phyloP scores from a whole-genome alignment of 495 filamentous ascomycete species.

The Talaromyces ruber region DNA sequence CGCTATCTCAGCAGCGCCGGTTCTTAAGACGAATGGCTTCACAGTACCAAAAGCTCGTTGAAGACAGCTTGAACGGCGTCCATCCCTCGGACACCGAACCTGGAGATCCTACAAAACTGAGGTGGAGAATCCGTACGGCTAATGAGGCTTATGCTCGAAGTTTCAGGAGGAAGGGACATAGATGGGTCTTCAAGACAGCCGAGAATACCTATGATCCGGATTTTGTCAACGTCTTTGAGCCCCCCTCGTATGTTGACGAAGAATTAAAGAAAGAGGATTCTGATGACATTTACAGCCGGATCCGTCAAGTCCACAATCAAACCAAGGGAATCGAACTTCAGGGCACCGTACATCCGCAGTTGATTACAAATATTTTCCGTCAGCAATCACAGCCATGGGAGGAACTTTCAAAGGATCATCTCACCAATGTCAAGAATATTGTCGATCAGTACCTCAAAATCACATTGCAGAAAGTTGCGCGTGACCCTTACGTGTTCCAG shows the following conservation, averaged over 20 bases:
- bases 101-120: neutral
- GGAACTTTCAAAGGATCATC: slow-evolving; percentile 15
- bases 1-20: neutral
- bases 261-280: neutral
- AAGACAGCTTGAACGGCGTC: neutral
- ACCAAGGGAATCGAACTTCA: slow-evolving; percentile 28
- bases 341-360: slow-evolving; percentile 25
- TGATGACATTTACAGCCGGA: slow-evolving; percentile 20
- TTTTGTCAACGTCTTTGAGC: neutral
- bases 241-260: neutral
- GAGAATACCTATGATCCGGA: slow-evolving; percentile 14
- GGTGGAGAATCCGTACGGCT: neutral
- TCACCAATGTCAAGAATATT: slow-evolving; percentile 8
- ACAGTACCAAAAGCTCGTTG: neutral
- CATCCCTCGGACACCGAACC: neutral
- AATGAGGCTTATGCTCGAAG: neutral
- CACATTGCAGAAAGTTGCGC: neutral
- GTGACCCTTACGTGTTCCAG: slow-evolving; percentile 4
- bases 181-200: slow-evolving; percentile 1
- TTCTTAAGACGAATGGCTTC: neutral
- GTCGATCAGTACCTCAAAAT: slow-evolving; percentile 5
- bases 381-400: slow-evolving; percentile 26
- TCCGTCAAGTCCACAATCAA: slow-evolving; percentile 18
- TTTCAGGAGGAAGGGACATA: neutral
- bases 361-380: slow-evolving; percentile 25